These are phyloP conservation scores for Carallia pectinifolia DNA, from an alignment of 345 rosid genomes.

Conservation along the genomic window DNA sequence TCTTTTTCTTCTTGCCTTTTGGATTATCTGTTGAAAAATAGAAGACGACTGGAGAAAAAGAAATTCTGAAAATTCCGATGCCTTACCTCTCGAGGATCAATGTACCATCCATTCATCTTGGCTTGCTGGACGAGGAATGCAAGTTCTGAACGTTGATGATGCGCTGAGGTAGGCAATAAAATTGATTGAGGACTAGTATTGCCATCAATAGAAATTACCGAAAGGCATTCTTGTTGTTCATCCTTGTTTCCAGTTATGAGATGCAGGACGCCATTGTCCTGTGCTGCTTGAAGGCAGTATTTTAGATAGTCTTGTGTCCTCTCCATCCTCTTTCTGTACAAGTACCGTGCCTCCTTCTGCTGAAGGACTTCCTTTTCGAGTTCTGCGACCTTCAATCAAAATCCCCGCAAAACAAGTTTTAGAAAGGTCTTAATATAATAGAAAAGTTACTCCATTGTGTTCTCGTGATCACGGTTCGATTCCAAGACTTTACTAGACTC, in stretches of 20 bases:
- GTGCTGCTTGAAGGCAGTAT: slow-evolving; percentile 58
- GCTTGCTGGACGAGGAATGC: slow-evolving; percentile 33
- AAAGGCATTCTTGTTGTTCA: slow-evolving; percentile 17
- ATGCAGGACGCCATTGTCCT: slow-evolving; percentile 49
- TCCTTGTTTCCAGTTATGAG: slow-evolving; percentile 32
- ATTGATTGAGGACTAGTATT: slow-evolving; percentile 15
- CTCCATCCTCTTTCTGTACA: slow-evolving; percentile 47
- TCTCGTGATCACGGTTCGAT: too few relatives aligned
- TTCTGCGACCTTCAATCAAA: slow-evolving; percentile 31
- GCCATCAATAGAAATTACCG: not conserved
- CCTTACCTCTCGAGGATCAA: slow-evolving; percentile 44
- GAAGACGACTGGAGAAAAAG: too few relatives aligned
- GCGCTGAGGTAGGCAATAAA: not conserved
- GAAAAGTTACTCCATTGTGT: too few relatives aligned
- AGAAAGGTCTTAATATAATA: too few relatives aligned
- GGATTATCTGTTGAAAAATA: too few relatives aligned
- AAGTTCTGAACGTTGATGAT: slow-evolving; percentile 20
- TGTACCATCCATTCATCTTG: slow-evolving; percentile 46
- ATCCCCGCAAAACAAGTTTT: not conserved
- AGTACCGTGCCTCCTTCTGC: slow-evolving; percentile 39
- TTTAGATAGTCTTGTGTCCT: slow-evolving; percentile 53
- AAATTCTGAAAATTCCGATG: too few relatives aligned
- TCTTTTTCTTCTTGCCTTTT: too few relatives aligned
- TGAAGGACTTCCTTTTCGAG: slow-evolving; percentile 40
- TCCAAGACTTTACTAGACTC: too few relatives aligned